Base-by-base conservation (phyloP, 2,329 filamentous ascomycete genomes). In the Juglanconis juglandina region DNA sequence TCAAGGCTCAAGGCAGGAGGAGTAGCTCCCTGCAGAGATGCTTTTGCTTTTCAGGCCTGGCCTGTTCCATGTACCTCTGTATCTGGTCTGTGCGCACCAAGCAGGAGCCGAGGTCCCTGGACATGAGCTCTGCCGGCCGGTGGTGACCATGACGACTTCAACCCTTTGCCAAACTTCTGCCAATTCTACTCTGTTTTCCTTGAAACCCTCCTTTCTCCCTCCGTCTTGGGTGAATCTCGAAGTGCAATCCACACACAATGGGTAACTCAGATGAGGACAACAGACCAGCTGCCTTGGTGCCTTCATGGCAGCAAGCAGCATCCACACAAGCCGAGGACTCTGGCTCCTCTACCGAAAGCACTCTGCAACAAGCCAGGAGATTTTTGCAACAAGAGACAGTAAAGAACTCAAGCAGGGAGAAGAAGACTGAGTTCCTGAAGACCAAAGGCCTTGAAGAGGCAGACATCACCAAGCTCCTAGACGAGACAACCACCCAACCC, bases 301-400 rank as follows among this genome's bases (percentile, higher is more conserved):
- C 64, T 6, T 63, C 63, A 46, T 65, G 66, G 60, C 64, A 66
- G 54, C 62, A 64, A 50, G 44, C 9, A 53, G 64, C 49, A 33
- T 42, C 53, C 11, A 48, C 47, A 11, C 46, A 59, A 58, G 4
- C 56, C 56, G 9, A 60, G 32, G 48, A 46, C 49, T 35, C 33
- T 6, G 37, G 3, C 41, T 47, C 59, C 17, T 52, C 60, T 32
- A 44, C 61, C 62, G 6, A 53, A 67, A 68, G 39, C 48, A 71
- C 68, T 34, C 57, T 90, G 41, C 85, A 91, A 14, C 85, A 92
- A 69, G 92, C 92, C 34, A 81, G 83, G 48, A 84, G 80, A 56
- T 97, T 96, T 70, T 81, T 97, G 4, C 79, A 90, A 54, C 88
- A 96, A 62, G 86, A 90, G 7, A 79, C 81, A 24, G 90, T 96